Base-by-base conservation (phyloP, 2,329 filamentous ascomycete species). In the Dactylellina parvicollis region DNA sequence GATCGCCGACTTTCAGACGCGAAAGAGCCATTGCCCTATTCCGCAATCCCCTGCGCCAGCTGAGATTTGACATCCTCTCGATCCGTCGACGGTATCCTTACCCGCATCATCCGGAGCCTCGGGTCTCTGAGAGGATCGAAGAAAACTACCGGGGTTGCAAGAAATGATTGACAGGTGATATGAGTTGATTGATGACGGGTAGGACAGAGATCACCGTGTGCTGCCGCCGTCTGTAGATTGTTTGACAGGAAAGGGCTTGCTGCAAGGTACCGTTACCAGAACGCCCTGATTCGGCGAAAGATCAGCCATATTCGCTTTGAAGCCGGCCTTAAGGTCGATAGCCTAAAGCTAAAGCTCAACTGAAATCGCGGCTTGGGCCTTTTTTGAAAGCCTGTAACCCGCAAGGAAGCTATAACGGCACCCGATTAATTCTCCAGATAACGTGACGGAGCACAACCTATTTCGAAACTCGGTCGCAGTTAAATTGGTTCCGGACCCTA, bases 21-120 rank as follows among this genome's bases (percentile, higher is more conserved):
- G 12, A 26, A 42, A 32, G 18, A 28, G 36, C 10, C 57, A 22
- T 24, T 42, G 24, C n/a, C 36, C 28, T 34, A 24, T 14, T n/a
- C 5, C 9, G 18, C 30, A 14, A 24, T 44, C 22, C 65, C 65
- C 55, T 70, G 36, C 47, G 47, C 57, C 65, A 70, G 56, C 65
- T 70, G 65, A 70, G 56, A 69, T 69, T 61, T 69, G 64, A 50
- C 55, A 69, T 55, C 12, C 54, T 24, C 12, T 18, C 42, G 28
- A 50, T 49, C 46, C 57, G 34, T 28, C 26, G 16, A 14, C 14
- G 14, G 10, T 14, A 28, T 10, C 14, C 46, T n/a, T 60, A 34
- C 54, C 32, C 34, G 54, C 34, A 56, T 50, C 46, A 18, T 38
- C 20, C 61, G 26, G 50, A 32, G 8, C 26, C 42, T 49, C 38